phyloP scores from a whole-genome alignment of 2,329 filamentous ascomycete species.

The Verticillium klebahnii region DNA sequence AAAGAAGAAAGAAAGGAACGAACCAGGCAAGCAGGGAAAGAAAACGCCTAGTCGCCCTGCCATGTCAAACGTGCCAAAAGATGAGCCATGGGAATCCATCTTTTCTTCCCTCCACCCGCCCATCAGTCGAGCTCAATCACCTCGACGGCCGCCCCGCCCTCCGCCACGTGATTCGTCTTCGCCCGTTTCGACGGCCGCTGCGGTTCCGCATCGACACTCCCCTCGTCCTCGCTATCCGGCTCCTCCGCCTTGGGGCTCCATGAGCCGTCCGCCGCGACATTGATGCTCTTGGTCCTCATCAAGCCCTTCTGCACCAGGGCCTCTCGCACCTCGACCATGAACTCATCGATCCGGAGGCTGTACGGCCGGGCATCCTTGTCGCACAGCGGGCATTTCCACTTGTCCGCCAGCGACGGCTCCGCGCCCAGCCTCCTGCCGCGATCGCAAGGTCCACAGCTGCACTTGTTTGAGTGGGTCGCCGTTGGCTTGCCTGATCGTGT shows the following conservation, averaged over 20 bases:
- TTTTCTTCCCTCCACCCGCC: neutral
- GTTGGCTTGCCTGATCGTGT: constrained; percentile 51
- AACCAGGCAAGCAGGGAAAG: neutral
- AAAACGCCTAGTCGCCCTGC: neutral
- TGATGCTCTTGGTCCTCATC: constrained; percentile 23
- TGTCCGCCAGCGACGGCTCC: constrained; percentile 57
- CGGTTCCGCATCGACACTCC: neutral
- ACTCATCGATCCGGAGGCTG: constrained; percentile 68
- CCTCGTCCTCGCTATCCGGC: constrained; percentile 19
- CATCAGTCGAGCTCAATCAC: constrained; percentile 12
- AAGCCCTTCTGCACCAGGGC: constrained; percentile 34
- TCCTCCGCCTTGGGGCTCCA: constrained; percentile 27
- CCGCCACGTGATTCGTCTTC: neutral
- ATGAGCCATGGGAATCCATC: neutral
- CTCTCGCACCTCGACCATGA: constrained; percentile 58
- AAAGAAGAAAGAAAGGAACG: neutral
- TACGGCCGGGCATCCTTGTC: constrained; percentile 69
- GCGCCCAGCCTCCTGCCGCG: neutral
- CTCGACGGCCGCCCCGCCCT: constrained; percentile 3
- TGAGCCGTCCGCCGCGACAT: constrained; percentile 21
- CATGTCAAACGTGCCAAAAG: neutral
- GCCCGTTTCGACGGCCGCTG: constrained; percentile 8
- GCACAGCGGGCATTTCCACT: constrained; percentile 88
- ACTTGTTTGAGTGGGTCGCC: constrained; percentile 27
- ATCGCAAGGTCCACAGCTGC: constrained; percentile 29